A percentile compares a stretch with the other conserved stretches of the same genome.
These are phyloP conservation scores for Xylariaceae sp. DNA, from an alignment of 2,329 filamentous ascomycete genomes.

Conservation along the genomic window DNA sequence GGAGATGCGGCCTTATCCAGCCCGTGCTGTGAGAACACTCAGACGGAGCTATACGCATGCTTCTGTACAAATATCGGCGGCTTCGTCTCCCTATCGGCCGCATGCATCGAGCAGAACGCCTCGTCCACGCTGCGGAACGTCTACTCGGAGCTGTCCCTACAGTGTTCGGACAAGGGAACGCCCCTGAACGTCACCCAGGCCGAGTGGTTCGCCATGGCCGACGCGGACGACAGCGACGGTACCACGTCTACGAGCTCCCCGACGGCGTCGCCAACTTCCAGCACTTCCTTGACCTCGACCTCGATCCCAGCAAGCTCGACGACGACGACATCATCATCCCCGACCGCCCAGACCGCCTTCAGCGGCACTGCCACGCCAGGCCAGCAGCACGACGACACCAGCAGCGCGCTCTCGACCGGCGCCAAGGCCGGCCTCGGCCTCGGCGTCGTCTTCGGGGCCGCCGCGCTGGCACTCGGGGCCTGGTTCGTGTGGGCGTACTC, in stretches of 20 bases:
- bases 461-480: neutral
- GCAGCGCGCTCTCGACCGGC: neutral
- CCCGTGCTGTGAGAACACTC: neutral
- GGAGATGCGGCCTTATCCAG: neutral
- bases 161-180: neutral
- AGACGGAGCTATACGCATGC: neutral
- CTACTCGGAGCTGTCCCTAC: neutral
- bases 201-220: neutral
- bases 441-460: neutral
- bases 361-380: neutral
- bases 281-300: neutral
- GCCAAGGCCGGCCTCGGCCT: neutral
- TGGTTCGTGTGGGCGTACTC: neutral
- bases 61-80: neutral
- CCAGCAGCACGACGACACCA: neutral
- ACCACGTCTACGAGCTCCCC: neutral
- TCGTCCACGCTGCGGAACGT: neutral
- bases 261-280: neutral
- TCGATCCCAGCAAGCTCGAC: neutral
- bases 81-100: neutral
- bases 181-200: neutral
- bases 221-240: neutral
- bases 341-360: neutral
- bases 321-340: neutral
- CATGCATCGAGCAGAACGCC: neutral